These are phyloP conservation scores for Flueggea neowawraea DNA, from an alignment of 441 rosid genomes.

Conservation along the genomic window DNA sequence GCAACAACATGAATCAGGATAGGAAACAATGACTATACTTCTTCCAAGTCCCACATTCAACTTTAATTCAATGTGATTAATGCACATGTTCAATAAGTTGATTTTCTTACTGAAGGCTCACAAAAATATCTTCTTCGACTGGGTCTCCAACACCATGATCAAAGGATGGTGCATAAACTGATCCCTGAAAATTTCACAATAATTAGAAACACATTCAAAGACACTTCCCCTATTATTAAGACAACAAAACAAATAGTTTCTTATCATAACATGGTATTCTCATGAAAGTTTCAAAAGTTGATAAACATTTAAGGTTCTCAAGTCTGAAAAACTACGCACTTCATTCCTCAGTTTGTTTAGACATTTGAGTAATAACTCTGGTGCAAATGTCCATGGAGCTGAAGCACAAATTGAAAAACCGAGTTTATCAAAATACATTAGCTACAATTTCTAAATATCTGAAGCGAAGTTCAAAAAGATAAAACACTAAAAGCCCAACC, in stretches of 20 bases:
- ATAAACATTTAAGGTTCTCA: slow-evolving; percentile 1
- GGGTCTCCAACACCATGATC: slow-evolving; percentile 97
- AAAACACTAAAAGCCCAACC: slow-evolving; percentile 39
- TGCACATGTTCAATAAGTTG: slow-evolving; percentile 1
- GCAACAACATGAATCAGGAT: too few species aligned
- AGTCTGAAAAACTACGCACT: slow-evolving; percentile 33
- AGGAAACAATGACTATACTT: too few species aligned
- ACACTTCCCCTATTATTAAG: too few species aligned
- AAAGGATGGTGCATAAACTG: slow-evolving; percentile 84
- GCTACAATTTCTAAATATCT: slow-evolving; percentile 9
- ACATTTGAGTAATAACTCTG: slow-evolving; percentile 57
- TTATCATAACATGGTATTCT: background rate
- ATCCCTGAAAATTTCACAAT: slow-evolving; percentile 48
- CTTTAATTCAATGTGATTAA: background rate
- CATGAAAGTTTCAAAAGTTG: background rate
- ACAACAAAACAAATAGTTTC: background rate
- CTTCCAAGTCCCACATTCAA: background rate
- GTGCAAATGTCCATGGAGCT: slow-evolving; percentile 96
- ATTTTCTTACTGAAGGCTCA: slow-evolving; percentile 75
- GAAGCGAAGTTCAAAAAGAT: background rate
- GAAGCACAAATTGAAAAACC: slow-evolving; percentile 26
- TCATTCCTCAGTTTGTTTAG: slow-evolving; percentile 61
- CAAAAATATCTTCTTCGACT: slow-evolving; percentile 80
- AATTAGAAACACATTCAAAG: slow-evolving; percentile 7
- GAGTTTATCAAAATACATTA: slow-evolving; percentile 11